phyloP scores from a whole-genome alignment of 2,329 filamentous ascomycete genomes.

The Fusarium falciforme region DNA sequence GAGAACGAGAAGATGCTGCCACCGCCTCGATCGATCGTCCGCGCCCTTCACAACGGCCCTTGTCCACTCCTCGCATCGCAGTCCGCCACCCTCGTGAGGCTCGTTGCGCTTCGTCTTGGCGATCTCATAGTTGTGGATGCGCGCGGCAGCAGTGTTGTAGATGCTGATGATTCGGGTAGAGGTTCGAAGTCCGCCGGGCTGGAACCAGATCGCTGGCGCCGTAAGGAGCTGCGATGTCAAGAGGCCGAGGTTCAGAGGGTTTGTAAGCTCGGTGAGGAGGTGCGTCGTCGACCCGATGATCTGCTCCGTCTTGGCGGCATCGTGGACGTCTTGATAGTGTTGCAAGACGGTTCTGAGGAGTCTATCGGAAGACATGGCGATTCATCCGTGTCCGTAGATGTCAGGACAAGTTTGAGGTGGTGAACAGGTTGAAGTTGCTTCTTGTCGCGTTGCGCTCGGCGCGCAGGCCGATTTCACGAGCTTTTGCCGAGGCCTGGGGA shows the following conservation, averaged over 20 bases:
- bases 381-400: conserved; percentile 10
- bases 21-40: conserved; percentile 72
- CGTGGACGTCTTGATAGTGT: conserved; percentile 65
- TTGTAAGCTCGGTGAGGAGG: conserved; percentile 76
- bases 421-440: not conserved
- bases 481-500: conserved; percentile 45
- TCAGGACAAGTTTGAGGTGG: not conserved
- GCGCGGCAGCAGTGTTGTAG: conserved; percentile 74
- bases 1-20: conserved; percentile 87
- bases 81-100: conserved; percentile 54
- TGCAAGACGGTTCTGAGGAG: conserved; percentile 75
- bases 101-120: conserved; percentile 49
- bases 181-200: conserved; percentile 68
- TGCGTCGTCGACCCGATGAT: conserved; percentile 74
- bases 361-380: conserved; percentile 72
- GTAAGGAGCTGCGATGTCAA: conserved; percentile 78
- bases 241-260: conserved; percentile 79
- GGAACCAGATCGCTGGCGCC: conserved; percentile 77
- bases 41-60: conserved; percentile 67
- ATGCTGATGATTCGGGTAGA: conserved; percentile 76
- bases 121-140: conserved; percentile 62
- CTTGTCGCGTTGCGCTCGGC: conserved; percentile 15
- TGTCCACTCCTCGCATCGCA: conserved; percentile 65
- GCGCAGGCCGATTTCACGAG: conserved; percentile 37
- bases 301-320: conserved; percentile 63